phyloP scores from a whole-genome alignment of 768 basidiomycete species.

The Boletus sp. region DNA sequence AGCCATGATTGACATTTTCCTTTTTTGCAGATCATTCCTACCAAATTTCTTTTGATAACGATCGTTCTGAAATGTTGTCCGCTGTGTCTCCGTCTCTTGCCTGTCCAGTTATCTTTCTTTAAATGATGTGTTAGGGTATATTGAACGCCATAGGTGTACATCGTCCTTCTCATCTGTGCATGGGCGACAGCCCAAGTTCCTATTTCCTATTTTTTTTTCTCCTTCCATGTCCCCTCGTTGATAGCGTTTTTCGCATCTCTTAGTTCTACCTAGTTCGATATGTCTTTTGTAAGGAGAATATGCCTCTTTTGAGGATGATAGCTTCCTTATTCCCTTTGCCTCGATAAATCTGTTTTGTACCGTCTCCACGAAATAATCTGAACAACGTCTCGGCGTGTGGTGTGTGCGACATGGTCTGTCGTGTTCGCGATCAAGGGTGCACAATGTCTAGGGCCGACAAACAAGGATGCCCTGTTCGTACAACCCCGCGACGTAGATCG shows the following conservation, averaged over 20 bases:
- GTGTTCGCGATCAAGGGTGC: not conserved
- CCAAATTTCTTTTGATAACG: conserved; percentile 56
- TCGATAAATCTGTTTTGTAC: conserved; percentile 15
- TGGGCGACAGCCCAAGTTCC: conserved; percentile 17
- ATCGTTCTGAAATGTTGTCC: conserved; percentile 11
- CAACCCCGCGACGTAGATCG: conserved; percentile 53
- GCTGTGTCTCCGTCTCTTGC: conserved; percentile 8
- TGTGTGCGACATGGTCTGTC: not conserved
- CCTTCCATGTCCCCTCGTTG: not conserved
- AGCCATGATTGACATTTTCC: not conserved
- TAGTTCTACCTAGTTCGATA: not conserved
- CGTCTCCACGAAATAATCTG: not conserved
- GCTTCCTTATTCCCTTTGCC: not conserved
- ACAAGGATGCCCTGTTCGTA: conserved; percentile 55
- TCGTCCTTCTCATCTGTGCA: conserved; percentile 2
- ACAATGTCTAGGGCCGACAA: conserved; percentile 35
- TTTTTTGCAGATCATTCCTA: conserved; percentile 44
- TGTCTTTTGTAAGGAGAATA: conserved; percentile 6
- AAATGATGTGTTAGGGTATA: conserved; percentile 20
- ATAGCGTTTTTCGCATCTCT: not conserved
- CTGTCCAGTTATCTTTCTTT: conserved; percentile 8
- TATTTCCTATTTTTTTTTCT: not conserved
- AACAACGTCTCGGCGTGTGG: not conserved
- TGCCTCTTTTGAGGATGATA: not conserved
- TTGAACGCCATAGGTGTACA: conserved; percentile 20